Percentiles rank a stretch among this genome's conserved stretches.
Conservation (phyloP, 768 basidiomycete genomes). For the Chalciporus pseudorubinellus region DNA sequence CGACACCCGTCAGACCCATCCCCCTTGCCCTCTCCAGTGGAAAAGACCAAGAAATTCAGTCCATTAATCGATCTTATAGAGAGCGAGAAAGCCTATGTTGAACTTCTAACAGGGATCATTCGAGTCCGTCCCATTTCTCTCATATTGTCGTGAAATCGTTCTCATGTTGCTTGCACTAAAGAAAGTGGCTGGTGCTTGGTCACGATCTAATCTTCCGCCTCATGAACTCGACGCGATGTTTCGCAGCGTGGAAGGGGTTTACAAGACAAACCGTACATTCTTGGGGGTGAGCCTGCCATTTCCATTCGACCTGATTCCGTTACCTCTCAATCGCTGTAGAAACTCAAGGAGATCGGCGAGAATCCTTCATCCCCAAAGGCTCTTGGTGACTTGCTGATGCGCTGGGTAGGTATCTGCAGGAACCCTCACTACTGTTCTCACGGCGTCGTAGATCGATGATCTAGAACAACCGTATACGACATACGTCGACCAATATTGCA, state of each 20-base stretch:
- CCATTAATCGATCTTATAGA: slow-evolving; percentile 91
- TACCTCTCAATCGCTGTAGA: slow-evolving; percentile 47
- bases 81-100: slow-evolving; percentile 90
- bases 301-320: neutral
- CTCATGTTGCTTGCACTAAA: slow-evolving; percentile 34
- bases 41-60: slow-evolving; percentile 65
- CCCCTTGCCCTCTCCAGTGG: slow-evolving; percentile 33
- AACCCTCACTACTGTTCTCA: slow-evolving; percentile 18
- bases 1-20: slow-evolving; percentile 12
- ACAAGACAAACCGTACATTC: slow-evolving; percentile 84
- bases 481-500: slow-evolving; percentile 69
- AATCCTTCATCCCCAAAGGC: slow-evolving; percentile 92
- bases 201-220: slow-evolving; percentile 90
- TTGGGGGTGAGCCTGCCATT: slow-evolving; percentile 49
- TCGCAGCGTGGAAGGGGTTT: slow-evolving; percentile 86
- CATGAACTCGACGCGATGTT: slow-evolving; percentile 92
- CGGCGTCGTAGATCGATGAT: slow-evolving; percentile 73
- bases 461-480: slow-evolving; percentile 81
- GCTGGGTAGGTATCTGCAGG: slow-evolving; percentile 69
- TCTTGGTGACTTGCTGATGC: slow-evolving; percentile 92
- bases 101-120: slow-evolving; percentile 85
- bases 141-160: neutral
- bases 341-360: slow-evolving; percentile 90
- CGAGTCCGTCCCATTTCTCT: slow-evolving; percentile 54
- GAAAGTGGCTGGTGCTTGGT: slow-evolving; percentile 99